Evolutionary conservation across 2,329 filamentous ascomycete genomes (phyloP).

Genomic region (Graphilbum ipis-grandicollis): DNA sequence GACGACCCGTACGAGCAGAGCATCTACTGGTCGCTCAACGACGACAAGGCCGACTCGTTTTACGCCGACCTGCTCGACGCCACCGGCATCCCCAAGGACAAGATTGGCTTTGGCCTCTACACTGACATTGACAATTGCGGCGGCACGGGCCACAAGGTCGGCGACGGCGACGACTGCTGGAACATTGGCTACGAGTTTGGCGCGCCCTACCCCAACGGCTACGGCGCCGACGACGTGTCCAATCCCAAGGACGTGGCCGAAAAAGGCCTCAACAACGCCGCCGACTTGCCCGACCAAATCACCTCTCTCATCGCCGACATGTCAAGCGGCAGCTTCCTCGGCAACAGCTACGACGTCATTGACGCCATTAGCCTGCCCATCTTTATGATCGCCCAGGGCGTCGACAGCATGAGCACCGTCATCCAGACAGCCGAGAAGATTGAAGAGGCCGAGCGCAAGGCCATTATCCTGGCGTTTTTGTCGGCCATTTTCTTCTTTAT

Average conservation of each 20-base stretch:
- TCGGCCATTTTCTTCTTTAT: slow-evolving; percentile 13
- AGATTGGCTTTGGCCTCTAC: slow-evolving; percentile 8
- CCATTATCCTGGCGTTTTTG: slow-evolving; percentile 13
- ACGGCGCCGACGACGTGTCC: slow-evolving; percentile 6
- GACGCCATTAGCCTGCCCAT: slow-evolving; percentile 10
- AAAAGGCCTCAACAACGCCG: slow-evolving; percentile 4
- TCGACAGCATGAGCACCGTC: slow-evolving; percentile 11
- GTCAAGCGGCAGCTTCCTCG: not conserved
- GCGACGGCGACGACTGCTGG: slow-evolving; percentile 1
- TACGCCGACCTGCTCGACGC: slow-evolving; percentile 8
- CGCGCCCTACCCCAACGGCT: slow-evolving; percentile 6
- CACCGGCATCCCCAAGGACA: slow-evolving; percentile 10
- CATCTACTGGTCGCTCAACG: slow-evolving; percentile 7
- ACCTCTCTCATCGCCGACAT: slow-evolving; percentile 2
- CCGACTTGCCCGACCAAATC: not conserved
- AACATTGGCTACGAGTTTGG: slow-evolving; percentile 7
- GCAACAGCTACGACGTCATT: slow-evolving; percentile 6
- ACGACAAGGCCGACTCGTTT: slow-evolving; percentile 6
- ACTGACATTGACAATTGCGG: slow-evolving; percentile 2
- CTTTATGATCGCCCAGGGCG: slow-evolving; percentile 8
- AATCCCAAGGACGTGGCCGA: slow-evolving; percentile 10
- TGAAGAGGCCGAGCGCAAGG: slow-evolving; percentile 11
- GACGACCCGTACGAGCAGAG: slow-evolving; percentile 4
- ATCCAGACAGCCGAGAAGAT: slow-evolving; percentile 11
- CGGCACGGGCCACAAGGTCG: not conserved